Evolutionary conservation across 176 grass and related monocot genomes (phyloP), one percentile per base, ranked within the genome.

Genomic region (Themeda triandra): DNA sequence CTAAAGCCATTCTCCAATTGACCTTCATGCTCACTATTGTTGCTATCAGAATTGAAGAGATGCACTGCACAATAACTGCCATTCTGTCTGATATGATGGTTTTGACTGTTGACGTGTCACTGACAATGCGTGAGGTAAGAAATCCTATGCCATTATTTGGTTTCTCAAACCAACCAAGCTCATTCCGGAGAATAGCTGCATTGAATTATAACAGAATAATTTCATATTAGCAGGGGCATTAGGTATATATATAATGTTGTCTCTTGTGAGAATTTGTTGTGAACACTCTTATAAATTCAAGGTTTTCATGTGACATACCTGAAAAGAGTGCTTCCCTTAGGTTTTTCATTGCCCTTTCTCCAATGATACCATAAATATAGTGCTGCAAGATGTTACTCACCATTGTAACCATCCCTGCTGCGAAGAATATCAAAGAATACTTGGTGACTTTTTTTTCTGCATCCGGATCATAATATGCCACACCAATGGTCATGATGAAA

Each of bases 21-120:
- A 89, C 80, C 14, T 1, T 21, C 45, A 33, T 89, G 40, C 92
- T 91, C 62, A 94, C 51, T 1, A 62, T 39, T 41, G 89, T 94
- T 58, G 92, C 92, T 82, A 94, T 87, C 65, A 94, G 28, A 48
- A 94, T 94, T 14, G 92, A 91, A 69, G 89, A 91, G 80, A 94
- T 75, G 48, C 87, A 91, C 35, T 94, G 92, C 32, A 91, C 89
- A 69, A 94, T 91, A 13, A 94, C 77, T 59, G 92, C 78, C 86
- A 91, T 91, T 56, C 87, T 63, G 71, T 94, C 89, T 14, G 89
- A 89, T 84, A 94, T 89, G 44, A 91, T 89, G 51, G 81, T 91
- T 64, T 91, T 89, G 36, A 94, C 67, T 69, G 83, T 82, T 23
- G 89, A 87, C 29, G 92, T 91, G 41, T 94, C 89, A 82, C 81